Evolutionary conservation across 2,329 filamentous ascomycete genomes (phyloP), one percentile per base, ranked within the genome.

Genomic region (Ascochyta clinopodiicola): DNA sequence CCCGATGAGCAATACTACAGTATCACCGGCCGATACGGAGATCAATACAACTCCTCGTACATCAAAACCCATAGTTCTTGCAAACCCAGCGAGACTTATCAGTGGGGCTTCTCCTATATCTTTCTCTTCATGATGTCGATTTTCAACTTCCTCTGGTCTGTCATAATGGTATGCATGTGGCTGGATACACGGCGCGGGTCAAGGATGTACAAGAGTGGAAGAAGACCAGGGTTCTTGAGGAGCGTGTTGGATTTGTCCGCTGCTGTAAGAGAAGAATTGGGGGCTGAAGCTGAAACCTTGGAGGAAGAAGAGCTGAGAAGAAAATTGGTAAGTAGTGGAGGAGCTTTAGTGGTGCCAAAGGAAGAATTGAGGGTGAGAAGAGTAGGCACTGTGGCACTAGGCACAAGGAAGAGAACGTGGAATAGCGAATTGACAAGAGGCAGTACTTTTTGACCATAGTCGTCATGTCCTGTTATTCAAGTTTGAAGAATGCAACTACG

Each of bases 71-170:
- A 71, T 43, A 64, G 68, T 22, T 68, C 68, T 4, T 73, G 70
- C 47, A 67, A 71, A 34, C 68, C 70, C 7, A 64, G 56, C 38
- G 69, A 72, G 21, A 71, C 63, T 8, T 73, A 73, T 43, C 69
- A 72, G 44, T 73, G 70, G 70, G 70, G 70, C 0, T 73, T 73
- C 47, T 73, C 70, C 0, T 73, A 74, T 54, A 72, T 73, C 8
- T 74, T 74, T 51, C 56, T 74, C 7, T 72, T 73, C 59, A 71
- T 71, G 69, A 57, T 74, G 0, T 64, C 63, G 9, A 73, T 72
- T 4, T 72, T 72, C 56, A 71, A 72, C 38, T 74, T 71, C 44
- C 39, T 73, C 22, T 74, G 71, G 70, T 50, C 57, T 7, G 67
- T 64, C 17, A 71, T 71, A n/a, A 70, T 71, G 67, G 61, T 68